Evolutionary conservation across 164 flowering plant species (phyloP).

Genomic region (Berberis thunbergii): DNA sequence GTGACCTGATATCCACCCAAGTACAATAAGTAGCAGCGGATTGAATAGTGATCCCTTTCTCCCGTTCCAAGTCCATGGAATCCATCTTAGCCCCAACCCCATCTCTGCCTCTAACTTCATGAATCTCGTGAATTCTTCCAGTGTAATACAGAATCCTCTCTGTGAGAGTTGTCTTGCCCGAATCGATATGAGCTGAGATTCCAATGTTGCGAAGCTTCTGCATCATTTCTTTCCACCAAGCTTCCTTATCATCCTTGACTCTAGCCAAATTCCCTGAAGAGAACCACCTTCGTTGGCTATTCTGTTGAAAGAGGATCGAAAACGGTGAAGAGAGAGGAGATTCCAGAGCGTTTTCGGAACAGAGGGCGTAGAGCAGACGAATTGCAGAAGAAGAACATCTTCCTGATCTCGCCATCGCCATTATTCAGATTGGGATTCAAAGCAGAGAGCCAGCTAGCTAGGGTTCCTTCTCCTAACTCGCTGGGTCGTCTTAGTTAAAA

Average conservation of each 20-base stretch:
- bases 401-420: too few relatives aligned
- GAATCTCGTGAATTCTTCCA: constrained; percentile 92
- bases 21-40: constrained; percentile 97
- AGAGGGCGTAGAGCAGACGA: too few relatives aligned
- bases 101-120: constrained; percentile 89
- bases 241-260: constrained; percentile 54
- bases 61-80: constrained; percentile 97
- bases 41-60: constrained; percentile 95
- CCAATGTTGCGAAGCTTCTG: constrained; percentile 82
- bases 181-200: constrained; percentile 94
- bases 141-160: constrained; percentile 84
- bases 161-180: constrained; percentile 93
- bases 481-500: too few relatives aligned
- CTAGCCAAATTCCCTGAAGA: constrained; percentile 53
- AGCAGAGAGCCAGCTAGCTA: too few relatives aligned
- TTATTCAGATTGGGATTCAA: too few relatives aligned
- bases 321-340: too few relatives aligned
- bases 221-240: constrained; percentile 83
- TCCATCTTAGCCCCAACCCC: constrained; percentile 99
- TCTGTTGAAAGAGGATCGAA: too few relatives aligned
- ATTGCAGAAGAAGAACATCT: too few relatives aligned
- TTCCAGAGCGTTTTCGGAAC: too few relatives aligned
- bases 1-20: constrained; percentile 82
- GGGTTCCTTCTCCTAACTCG: too few relatives aligned
- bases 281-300: constrained; percentile 23